phyloP scores from a whole-genome alignment of 208 protist species.

The Herpetomonas tarakana region DNA sequence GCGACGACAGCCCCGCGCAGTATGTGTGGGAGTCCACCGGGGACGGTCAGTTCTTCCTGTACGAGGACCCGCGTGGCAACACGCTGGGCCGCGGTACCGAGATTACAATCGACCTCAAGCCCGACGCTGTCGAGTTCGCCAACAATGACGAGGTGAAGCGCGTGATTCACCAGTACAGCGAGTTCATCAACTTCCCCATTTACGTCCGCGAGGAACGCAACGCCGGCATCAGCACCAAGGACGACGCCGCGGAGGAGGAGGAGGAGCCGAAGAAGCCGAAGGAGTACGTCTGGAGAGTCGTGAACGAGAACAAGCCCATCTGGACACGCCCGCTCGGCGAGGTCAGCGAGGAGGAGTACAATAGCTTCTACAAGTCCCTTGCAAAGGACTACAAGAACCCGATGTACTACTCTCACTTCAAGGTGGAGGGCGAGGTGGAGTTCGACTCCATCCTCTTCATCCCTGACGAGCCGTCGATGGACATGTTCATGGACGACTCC shows the following conservation, averaged over 20 bases:
- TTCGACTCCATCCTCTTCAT: conserved; percentile 98
- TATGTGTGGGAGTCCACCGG: conserved; percentile 98
- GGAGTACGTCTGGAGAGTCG: conserved; percentile 84
- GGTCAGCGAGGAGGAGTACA: conserved; percentile 98
- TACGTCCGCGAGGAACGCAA: conserved; percentile 80
- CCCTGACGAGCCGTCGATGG: conserved; percentile 85
- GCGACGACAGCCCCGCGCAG: conserved; percentile 91
- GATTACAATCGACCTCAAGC: conserved; percentile 96
- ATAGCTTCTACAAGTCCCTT: conserved; percentile 98
- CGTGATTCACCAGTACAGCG: conserved; percentile 97
- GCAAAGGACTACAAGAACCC: conserved; percentile 94
- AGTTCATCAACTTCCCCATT: conserved; percentile 99
- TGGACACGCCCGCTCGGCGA: conserved; percentile 96
- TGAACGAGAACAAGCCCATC: conserved; percentile 99
- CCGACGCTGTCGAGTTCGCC: conserved; percentile 96
- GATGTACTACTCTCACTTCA: conserved; percentile 97
- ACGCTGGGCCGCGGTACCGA: conserved; percentile 97
- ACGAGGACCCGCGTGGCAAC: conserved; percentile 93
- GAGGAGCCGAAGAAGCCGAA: conserved; percentile 61
- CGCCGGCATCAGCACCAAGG: conserved; percentile 7
- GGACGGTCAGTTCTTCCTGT: conserved; percentile 94
- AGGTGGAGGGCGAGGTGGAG: conserved; percentile 96
- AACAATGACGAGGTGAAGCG: conserved; percentile 87
- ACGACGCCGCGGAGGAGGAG: conserved; percentile 75
- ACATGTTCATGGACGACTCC: conserved; percentile 88